Base-by-base conservation (phyloP, 139 green algal species). In the Volvox africanus region DNA sequence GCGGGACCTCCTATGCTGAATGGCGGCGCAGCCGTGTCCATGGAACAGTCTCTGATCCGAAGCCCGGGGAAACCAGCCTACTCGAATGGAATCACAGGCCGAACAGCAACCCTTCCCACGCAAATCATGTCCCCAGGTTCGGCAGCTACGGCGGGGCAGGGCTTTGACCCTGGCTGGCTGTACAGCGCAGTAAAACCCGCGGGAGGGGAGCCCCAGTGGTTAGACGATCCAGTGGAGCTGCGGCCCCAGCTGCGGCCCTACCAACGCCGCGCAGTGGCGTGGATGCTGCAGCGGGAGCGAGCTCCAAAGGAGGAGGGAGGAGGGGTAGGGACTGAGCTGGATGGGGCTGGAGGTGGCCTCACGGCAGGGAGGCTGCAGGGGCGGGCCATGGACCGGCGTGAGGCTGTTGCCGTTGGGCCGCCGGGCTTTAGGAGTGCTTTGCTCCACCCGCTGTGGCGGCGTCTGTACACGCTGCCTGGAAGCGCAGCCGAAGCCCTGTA, bases 161-260 rank as follows among this genome's bases (percentile, higher is more conserved):
- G 78, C 21, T 84, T 90, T 61, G 93, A 97, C 88, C 94, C 92
- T 1, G 86, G 93, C 3, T 88, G 93, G 77, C 79, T 98, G n/a
- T 98, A 97, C 44, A 28, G 89, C n/a, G 92, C 92, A 0, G 92
- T 97, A 1, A 95, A 95, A 91, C 96, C 96, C 0, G 85, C n/a
- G 1, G 96, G 95, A 0, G 16, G 55, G 13, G 96, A 97, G 92
- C 78, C 88, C 1, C 86, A 95, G 87, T 76, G 82, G 73, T 12
- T 17, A 30, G 87, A 83, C 32, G 81, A 33, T 20, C 36, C 83
- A 0, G 82, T 87, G 0, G 88, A 88, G 68, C 94, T 99, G 88
- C 75, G 93, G 32, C 95, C 97, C 13, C 91, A 36, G 61, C 94
- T 99, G 80, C 92, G 97, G 35, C 94, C 95, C 14, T 99, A 99